phyloP scores from a whole-genome alignment of 805 yeast genomes.

The Ascoidea asiatica region DNA sequence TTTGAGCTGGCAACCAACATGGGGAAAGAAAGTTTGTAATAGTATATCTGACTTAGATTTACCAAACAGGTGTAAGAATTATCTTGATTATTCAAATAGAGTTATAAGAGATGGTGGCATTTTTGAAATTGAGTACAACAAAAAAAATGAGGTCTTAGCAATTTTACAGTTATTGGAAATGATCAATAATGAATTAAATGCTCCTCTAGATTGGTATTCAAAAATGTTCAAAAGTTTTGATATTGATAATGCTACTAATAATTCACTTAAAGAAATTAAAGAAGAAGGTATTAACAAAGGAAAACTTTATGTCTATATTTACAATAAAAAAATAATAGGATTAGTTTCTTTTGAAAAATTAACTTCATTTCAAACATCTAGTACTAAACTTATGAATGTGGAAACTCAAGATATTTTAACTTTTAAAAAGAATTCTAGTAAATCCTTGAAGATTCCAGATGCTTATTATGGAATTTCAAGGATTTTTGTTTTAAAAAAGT shows the following conservation, averaged over 20 bases:
- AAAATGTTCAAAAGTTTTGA: not conserved
- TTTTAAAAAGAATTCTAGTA: not conserved
- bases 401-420: constrained; percentile 5
- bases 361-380: constrained; percentile 8
- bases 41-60: constrained; percentile 1
- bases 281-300: constrained; percentile 19
- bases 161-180: constrained; percentile 29
- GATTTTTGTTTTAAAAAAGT: constrained; percentile 29
- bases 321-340: constrained; percentile 36
- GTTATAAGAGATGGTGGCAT: constrained; percentile 15
- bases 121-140: constrained; percentile 21
- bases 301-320: constrained; percentile 35
- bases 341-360: constrained; percentile 29
- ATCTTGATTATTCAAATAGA: not conserved
- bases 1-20: constrained; percentile 27
- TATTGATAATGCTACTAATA: not conserved
- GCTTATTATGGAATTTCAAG: constrained; percentile 30
- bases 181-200: constrained; percentile 48
- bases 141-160: constrained; percentile 19
- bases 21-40: constrained; percentile 18
- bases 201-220: constrained; percentile 32
- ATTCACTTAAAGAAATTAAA: constrained; percentile 2
- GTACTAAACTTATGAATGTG: constrained; percentile 4
- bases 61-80: not conserved
- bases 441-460: constrained; percentile 4